These are phyloP conservation scores for Odonthalia washingtoniensis DNA, from an alignment of 31 red algal species.

Conservation along the genomic window DNA sequence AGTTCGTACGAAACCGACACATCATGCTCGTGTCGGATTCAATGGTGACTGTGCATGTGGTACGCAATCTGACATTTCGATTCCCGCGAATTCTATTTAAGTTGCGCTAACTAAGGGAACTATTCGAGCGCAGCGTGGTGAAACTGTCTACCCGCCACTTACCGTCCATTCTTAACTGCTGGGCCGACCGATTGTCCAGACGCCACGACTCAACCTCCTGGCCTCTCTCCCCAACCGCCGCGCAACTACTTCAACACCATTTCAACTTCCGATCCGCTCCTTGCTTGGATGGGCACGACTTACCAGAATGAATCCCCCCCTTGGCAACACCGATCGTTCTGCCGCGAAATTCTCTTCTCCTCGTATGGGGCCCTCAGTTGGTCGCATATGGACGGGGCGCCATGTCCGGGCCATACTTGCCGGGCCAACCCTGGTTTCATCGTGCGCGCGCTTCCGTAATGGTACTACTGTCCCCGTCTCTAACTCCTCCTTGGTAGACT, in stretches of 20 bases:
- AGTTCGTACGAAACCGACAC: neutral
- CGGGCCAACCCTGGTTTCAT: too few species aligned
- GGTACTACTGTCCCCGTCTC: too few species aligned
- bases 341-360: too few species aligned
- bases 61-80: conserved; percentile 24
- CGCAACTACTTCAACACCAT: neutral
- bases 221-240: neutral
- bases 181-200: conserved; percentile 31
- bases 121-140: conserved; percentile 1
- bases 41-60: conserved; percentile 16
- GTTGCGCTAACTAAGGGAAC: neutral
- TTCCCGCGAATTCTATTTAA: neutral
- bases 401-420: too few species aligned
- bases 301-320: too few species aligned
- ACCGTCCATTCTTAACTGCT: conserved; percentile 8
- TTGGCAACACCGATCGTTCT: too few species aligned
- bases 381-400: too few species aligned
- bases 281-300: too few species aligned
- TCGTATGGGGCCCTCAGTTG: too few species aligned
- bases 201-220: neutral
- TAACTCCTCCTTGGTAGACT: too few species aligned
- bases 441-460: too few species aligned
- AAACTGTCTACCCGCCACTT: neutral
- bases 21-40: conserved; percentile 33
- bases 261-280: too few species aligned